Evolutionary conservation across 2,329 filamentous ascomycete genomes (phyloP), one percentile per base, ranked within the genome.

Genomic region (Lecanoromycetidae sp.): DNA sequence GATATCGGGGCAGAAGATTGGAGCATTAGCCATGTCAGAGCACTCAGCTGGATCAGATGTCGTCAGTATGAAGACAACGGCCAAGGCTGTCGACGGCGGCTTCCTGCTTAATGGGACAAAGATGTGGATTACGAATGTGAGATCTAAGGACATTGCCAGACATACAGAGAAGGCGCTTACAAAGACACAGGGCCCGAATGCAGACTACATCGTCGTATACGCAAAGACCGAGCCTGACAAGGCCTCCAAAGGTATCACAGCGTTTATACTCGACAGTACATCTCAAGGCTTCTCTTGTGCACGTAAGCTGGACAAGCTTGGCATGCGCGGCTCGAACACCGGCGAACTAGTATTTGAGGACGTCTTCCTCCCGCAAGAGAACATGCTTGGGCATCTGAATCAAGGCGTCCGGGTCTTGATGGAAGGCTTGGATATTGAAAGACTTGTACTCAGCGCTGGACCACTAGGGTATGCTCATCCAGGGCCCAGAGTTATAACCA

Each of bases 71-170:
- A 86, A 88, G 63, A 93, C 82, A 36, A 82, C 77, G 3, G 90
- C 88, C 0, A 83, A 78, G 61, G 72, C 77, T 54, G 84, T 86
- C 9, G 84, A 91, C 57, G 88, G 87, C 29, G 90, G 90, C 23
- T 95, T 84, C 63, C 53, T 88, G 17, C 70, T 98, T 46, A 87
- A 88, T 59, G 90, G 88, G 26, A 85, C 82, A 51, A 95, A 98
- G 74, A 95, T 96, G 90, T 98, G 90, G 90, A 98, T 98, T 62
- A 98, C 90, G 52, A 98, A 98, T 66, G 86, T 75, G 27, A 30
- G 35, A 19, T 46, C 9, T 17, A n/a, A 5, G 6, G 23, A 20
- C 27, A 3, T 9, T n/a, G 2, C 1, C 8, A 12, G 3, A 22
- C 15, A 12, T 2, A 10, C 19, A 12, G 6, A 29, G 12, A 9